Evolutionary conservation across 108 stramenopile species (phyloP).

Genomic region (Parietichytrium sp.): DNA sequence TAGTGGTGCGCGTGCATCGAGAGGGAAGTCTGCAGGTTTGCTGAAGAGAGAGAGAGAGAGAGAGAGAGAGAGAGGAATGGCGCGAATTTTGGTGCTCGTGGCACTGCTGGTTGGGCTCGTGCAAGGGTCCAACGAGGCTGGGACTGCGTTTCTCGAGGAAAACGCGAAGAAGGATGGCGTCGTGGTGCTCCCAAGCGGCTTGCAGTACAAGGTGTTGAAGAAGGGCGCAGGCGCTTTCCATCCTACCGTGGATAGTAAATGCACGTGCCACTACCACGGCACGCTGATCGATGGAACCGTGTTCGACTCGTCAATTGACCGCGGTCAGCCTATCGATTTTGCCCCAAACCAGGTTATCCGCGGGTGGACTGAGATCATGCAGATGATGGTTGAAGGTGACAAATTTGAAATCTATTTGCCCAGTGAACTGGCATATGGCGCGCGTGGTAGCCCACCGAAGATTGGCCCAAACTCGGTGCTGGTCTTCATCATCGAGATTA

Average conservation of each 20-base stretch:
- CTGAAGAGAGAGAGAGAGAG: too few relatives aligned
- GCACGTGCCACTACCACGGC: constrained; percentile 85
- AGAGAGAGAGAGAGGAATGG: too few relatives aligned
- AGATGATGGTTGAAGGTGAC: constrained; percentile 40
- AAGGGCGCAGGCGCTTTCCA: constrained; percentile 65
- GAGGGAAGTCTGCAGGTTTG: too few relatives aligned
- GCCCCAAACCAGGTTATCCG: constrained; percentile 88
- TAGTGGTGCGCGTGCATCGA: too few relatives aligned
- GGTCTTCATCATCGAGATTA: constrained; percentile 46
- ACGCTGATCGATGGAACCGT: constrained; percentile 78
- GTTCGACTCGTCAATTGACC: constrained; percentile 79
- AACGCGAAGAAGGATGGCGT: constrained; percentile 79
- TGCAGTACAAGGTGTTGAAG: constrained; percentile 77
- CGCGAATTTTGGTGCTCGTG: too few relatives aligned
- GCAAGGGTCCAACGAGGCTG: constrained; percentile 69
- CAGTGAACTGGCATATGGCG: constrained; percentile 49
- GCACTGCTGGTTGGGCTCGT: too few relatives aligned
- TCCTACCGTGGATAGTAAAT: constrained; percentile 68
- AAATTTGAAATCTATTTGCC: constrained; percentile 35
- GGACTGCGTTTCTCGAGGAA: constrained; percentile 69
- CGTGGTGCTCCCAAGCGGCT: constrained; percentile 68
- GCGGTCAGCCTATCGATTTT: constrained; percentile 78
- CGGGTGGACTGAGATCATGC: constrained; percentile 69
- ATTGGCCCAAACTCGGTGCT: constrained; percentile 42
- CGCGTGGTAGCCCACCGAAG: constrained; percentile 46